Base-by-base conservation (phyloP, 208 protist species). In the Herpetomonas muscarum region DNA sequence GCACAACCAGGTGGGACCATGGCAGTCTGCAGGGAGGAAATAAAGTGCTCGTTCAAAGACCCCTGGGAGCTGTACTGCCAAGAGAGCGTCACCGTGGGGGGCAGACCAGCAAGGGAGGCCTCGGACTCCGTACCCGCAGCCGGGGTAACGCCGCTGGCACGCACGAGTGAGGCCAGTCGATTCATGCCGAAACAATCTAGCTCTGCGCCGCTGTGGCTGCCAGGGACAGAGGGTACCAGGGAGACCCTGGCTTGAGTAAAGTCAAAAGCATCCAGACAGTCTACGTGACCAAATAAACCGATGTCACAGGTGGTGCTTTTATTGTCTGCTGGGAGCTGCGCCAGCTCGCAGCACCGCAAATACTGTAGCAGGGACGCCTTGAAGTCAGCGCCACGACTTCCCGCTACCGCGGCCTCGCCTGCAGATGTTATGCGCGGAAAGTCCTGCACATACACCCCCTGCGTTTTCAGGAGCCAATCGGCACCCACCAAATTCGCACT, bases 21-120 rank as follows among this genome's bases (percentile, higher is more conserved):
- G 39, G 69, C 57, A 10, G 56, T 29, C 37, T 68, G 53, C 24
- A 90, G 46, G 1, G 54, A n/a, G 17, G 34, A 36, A n/a, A 94
- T 31, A 55, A 94, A 94, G 4, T 1, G 10, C 1, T 62, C 51
- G 10, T 67, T 84, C 42, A 94, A 51, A 21, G 63, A 66, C 0
- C 87, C 87, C 31, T 94, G 87, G 3, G 83, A 91, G 55, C 75
- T 87, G 78, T 86, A 94, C 65, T 94, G 87, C 84, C 87, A 94
- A 24, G 61, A 83, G 36, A 94, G 61, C 7, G 60, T 21, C n/a
- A 34, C 50, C 24, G 46, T 13, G 3, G 56, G 28, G 24, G 24
- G 3, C 9, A 47, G 13, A n/a, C 12, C 41, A 55, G 19, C 37
- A 1, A 12, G 1, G 34, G 2, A 21, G 19, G 29, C 22, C 31